Evolutionary conservation across 208 protist species (phyloP), one percentile per base, ranked within the genome.

Genomic region (Crithidia brevicula): DNA sequence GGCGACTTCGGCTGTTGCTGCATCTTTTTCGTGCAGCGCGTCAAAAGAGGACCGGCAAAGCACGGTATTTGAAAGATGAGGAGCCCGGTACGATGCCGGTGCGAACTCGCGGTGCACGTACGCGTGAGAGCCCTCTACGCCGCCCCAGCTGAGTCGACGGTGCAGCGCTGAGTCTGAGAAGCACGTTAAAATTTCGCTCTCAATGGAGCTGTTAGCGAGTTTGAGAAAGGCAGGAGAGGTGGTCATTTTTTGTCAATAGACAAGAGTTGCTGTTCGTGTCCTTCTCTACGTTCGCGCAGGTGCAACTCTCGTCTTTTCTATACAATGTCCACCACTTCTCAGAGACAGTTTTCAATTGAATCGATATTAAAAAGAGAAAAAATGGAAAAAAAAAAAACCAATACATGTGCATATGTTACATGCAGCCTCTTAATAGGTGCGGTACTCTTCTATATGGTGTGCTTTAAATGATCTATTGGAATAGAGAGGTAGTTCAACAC

Each of bases 111-210:
- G 45, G 51, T 73, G 57, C 2, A 54, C 1, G 40, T 57, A 51
- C 10, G 16, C 40, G 33, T 23, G 18, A 13, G 42, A 38, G 16
- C n/a, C 25, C 3, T 43, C 43, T 15, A 28, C 13, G 15, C 74
- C 74, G 13, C 54, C 57, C 22, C 46, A 47, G 51, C 68, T 47
- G 6, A 84, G 52, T 8, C 72, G 58, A 9, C 64, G 74, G 53
- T 79, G 90, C 20, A 81, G 34, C 15, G 68, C 75, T 64, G 84
- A 88, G 38, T 87, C 74, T 7, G 61, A 67, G 45, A 94, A 89
- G 67, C 86, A 86, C 23, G 16, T 25, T 2, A 25, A 34, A 22
- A 94, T 79, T 57, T 91, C 88, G 16, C 40, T n/a, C 8, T 72
- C 67, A 43, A 94, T 82, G 18, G 62, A 47, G 2, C 7, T 11